Evolutionary conservation across 805 yeast genomes (phyloP).

Genomic region (Schwanniomyces vanrijiae): DNA sequence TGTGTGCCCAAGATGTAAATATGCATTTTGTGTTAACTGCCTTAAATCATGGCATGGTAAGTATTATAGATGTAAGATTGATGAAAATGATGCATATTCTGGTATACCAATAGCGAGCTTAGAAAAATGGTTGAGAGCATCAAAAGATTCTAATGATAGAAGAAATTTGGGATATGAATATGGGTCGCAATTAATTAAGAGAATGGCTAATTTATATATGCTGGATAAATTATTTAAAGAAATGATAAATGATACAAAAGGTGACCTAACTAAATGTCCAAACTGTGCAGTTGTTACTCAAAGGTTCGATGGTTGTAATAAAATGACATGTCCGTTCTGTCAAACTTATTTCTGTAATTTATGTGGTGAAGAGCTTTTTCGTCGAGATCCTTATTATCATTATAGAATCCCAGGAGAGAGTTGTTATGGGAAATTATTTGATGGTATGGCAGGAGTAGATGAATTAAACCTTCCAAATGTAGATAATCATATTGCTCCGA

Average conservation of each 20-base stretch:
- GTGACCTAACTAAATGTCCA: slow-evolving; percentile 52
- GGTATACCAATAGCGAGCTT: slow-evolving; percentile 33
- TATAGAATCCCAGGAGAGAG: slow-evolving; percentile 38
- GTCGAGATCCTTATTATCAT: slow-evolving; percentile 52
- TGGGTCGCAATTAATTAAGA: slow-evolving; percentile 43
- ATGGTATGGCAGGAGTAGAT: slow-evolving; percentile 43
- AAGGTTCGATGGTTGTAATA: slow-evolving; percentile 63
- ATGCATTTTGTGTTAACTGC: slow-evolving; percentile 59
- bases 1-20: slow-evolving; percentile 48
- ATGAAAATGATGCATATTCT: slow-evolving; percentile 18
- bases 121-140: slow-evolving; percentile 32
- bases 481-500: not conserved
- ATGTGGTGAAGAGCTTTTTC: slow-evolving; percentile 45
- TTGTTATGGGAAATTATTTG: slow-evolving; percentile 53
- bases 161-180: slow-evolving; percentile 38
- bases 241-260: slow-evolving; percentile 40
- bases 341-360: slow-evolving; percentile 50
- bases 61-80: slow-evolving; percentile 42
- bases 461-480: not conserved
- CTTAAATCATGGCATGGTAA: slow-evolving; percentile 63
- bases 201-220: slow-evolving; percentile 44
- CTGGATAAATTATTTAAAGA: slow-evolving; percentile 49
- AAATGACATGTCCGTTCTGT: slow-evolving; percentile 57
- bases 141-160: slow-evolving; percentile 29
- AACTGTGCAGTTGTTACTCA: slow-evolving; percentile 49